These are phyloP conservation scores for Fusarium buharicum DNA, from an alignment of 2,329 filamentous ascomycete genomes.

Conservation along the genomic window DNA sequence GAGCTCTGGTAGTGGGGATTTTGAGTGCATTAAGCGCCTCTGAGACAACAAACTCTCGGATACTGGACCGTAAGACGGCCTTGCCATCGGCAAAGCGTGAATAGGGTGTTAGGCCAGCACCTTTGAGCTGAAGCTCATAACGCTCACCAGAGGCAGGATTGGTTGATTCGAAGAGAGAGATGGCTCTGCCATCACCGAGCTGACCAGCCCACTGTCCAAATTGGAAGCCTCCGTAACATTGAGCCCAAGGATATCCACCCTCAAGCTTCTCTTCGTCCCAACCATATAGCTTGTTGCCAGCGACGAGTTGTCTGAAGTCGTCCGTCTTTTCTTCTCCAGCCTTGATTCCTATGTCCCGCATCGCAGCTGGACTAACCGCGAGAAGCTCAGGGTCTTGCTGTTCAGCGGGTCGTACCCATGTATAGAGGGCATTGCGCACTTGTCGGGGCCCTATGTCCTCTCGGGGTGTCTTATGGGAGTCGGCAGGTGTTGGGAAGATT, in stretches of 20 bases:
- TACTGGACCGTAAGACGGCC: slow-evolving; percentile 90
- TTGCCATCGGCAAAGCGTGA: slow-evolving; percentile 96
- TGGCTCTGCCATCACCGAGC: slow-evolving; percentile 92
- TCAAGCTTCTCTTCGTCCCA: slow-evolving; percentile 73
- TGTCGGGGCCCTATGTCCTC: slow-evolving; percentile 80
- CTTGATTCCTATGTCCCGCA: slow-evolving; percentile 82
- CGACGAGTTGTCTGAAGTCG: slow-evolving; percentile 80
- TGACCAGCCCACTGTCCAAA: slow-evolving; percentile 95
- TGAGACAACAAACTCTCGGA: slow-evolving; percentile 92
- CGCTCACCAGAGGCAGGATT: slow-evolving; percentile 76
- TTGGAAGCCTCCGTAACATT: slow-evolving; percentile 90
- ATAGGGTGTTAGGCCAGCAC: slow-evolving; percentile 92
- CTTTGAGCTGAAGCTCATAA: slow-evolving; percentile 95
- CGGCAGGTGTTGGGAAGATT: slow-evolving; percentile 80
- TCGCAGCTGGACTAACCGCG: slow-evolving; percentile 79
- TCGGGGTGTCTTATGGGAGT: slow-evolving; percentile 83
- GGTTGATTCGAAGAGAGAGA: slow-evolving; percentile 90
- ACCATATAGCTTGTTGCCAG: slow-evolving; percentile 84
- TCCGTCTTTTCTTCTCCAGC: slow-evolving; percentile 74
- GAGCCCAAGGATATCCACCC: slow-evolving; percentile 94
- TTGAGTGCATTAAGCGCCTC: slow-evolving; percentile 86
- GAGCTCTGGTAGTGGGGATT: slow-evolving; percentile 86
- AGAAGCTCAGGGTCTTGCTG: slow-evolving; percentile 80
- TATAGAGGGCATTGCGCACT: slow-evolving; percentile 87
- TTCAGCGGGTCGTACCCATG: slow-evolving; percentile 85